Evolutionary conservation across 768 basidiomycete species (phyloP).

Genomic region (Serendipita vermifera): DNA sequence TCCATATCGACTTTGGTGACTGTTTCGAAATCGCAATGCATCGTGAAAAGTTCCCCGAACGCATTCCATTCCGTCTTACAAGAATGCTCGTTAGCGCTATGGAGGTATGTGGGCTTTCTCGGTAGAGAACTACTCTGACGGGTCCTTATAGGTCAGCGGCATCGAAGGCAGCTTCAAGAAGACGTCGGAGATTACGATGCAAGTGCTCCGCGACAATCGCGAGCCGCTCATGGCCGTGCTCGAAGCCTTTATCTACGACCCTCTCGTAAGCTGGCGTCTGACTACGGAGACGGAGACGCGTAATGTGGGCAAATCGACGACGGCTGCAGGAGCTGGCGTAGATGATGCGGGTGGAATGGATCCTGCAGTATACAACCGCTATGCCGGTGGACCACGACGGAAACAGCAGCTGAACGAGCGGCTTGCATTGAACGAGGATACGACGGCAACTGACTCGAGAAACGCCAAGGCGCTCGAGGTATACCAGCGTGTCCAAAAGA

Average conservation of each 20-base stretch:
- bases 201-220: conserved; percentile 34
- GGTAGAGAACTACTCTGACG: background rate
- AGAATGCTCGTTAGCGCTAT: conserved; percentile 39
- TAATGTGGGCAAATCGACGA: conserved; percentile 1
- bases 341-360: conserved; percentile 20
- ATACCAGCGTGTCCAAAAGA: conserved; percentile 33
- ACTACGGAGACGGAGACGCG: conserved; percentile 18
- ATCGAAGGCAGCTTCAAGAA: conserved; percentile 36
- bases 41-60: conserved; percentile 36
- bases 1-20: conserved; percentile 35
- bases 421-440: conserved; percentile 20
- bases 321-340: background rate
- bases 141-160: conserved; percentile 28
- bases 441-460: conserved; percentile 28
- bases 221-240: conserved; percentile 38
- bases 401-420: conserved; percentile 10
- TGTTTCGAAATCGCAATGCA: conserved; percentile 35
- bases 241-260: conserved; percentile 39
- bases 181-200: conserved; percentile 34
- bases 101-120: conserved; percentile 26
- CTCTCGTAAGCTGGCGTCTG: conserved; percentile 33
- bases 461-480: conserved; percentile 32
- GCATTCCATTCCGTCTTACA: conserved; percentile 39
- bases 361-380: background rate
- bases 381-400: background rate